phyloP scores from a whole-genome alignment of 768 basidiomycete genomes.

The Auricularia sp. region DNA sequence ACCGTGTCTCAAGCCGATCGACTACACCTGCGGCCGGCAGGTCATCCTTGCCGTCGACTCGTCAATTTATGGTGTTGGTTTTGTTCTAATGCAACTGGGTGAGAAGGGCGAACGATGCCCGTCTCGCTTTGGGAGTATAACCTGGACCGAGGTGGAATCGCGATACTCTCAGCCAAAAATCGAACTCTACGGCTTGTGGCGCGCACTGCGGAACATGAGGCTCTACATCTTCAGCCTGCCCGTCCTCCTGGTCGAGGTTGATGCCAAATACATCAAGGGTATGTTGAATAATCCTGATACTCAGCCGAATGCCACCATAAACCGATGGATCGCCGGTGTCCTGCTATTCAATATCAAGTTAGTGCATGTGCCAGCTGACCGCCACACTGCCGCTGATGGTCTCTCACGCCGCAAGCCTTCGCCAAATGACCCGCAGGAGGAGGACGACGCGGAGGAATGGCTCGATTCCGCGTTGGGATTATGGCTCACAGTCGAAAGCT shows the following conservation, averaged over 20 bases:
- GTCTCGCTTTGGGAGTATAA: constrained; percentile 13
- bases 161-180: constrained; percentile 18
- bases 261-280: constrained; percentile 8
- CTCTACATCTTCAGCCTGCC: background rate
- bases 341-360: constrained; percentile 13
- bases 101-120: background rate
- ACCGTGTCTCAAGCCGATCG: background rate
- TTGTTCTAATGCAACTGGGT: constrained; percentile 1
- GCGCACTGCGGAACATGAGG: constrained; percentile 2
- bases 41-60: constrained; percentile 5
- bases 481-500: too few species aligned
- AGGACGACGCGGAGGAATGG: background rate
- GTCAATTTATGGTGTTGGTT: background rate
- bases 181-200: constrained; percentile 18
- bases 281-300: constrained; percentile 9
- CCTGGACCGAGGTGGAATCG: constrained; percentile 20
- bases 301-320: constrained; percentile 6
- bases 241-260: constrained; percentile 3
- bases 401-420: constrained; percentile 16
- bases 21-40: background rate
- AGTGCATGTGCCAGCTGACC: constrained; percentile 26
- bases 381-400: constrained; percentile 28
- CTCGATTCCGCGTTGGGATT: background rate
- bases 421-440: background rate
- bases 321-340: constrained; percentile 8